Base-by-base conservation (phyloP, 768 basidiomycete genomes). In the Lactarius akahatsu region DNA sequence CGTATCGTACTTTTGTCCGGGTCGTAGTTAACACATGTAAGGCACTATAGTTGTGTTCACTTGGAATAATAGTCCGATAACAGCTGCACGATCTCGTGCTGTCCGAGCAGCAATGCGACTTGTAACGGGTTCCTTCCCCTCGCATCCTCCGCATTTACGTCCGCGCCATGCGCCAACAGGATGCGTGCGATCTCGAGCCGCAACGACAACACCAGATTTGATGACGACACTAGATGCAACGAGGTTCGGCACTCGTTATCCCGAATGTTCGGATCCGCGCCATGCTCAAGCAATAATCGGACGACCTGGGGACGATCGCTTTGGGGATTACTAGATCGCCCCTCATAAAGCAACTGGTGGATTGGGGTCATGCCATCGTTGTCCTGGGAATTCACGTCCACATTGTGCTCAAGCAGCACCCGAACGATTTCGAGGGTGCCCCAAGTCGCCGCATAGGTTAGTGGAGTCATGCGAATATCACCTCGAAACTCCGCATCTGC, bases 311-410 rank as follows among this genome's bases (percentile, higher is more conserved):
- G 20, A 45, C 3, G 3, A 45, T 45, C 43, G 20, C 41, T 26
- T 23, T 47, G 20, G 45, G 9, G 20, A 45, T 18, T n/a, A n/a
- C n/a, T n/a, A n/a, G 3, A 45, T 45, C 43, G 20, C 41, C 16
- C 32, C 9, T 1, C 7, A 9, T 9, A 32, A 32, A 32, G 32
- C 1, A 32, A 32, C 32, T 1, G 8, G 32, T 32, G 36, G 3
- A 40, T 40, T 40, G 11, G 10, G 7, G 43, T 45, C 2, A 0
- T 0, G 20, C 43, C 43, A 0, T n/a, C 2, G 0, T 4, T 0
- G 0, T 45, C 8, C 43, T 45, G 43, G 3, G 20, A 45, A 9
- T 45, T 45, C 2, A n/a, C 9, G n/a, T 45, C 20, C 3, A 3
- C 20, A 7, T n/a, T n/a, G 43, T n/a, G 20, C 3, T 45, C 43